Base-by-base conservation (phyloP, 2,329 filamentous ascomycete species). In the Botrytis deweyae region DNA sequence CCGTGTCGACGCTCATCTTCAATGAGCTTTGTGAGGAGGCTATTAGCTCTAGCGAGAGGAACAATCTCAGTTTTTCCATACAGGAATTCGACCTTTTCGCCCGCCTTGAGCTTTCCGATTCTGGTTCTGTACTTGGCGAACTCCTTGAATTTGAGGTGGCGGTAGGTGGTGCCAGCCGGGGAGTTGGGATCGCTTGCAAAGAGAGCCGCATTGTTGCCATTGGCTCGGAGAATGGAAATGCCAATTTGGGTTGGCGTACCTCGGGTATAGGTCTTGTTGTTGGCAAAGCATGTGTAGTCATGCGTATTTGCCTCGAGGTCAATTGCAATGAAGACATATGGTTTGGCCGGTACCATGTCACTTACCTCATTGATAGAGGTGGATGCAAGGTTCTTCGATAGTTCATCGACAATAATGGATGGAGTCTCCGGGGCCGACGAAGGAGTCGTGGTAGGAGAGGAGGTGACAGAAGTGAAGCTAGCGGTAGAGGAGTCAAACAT, bases 261-360 rank as follows among this genome's bases (percentile, higher is more conserved):
- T 3, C 66, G 33, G 1, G 65, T 25, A 5, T 36, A 49, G 0
- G 12, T 22, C 3, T 29, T 9, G 4, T 44, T 44, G 2, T 29
- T 46, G 0, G 29, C 20, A 18, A 16, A 58, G 3, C n/a, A 42
- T 10, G 52, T 29, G 7, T 20, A 69, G 0, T 20, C 9, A 14
- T 62, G 29, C 6, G 64, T 69, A 4, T 65, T 72, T 2, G 63
- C 63, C n/a, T 72, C 71, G 10, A 72, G 20, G 12, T 72, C 71
- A 12, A 72, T 44, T 2, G 71, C 22, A 1, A 72, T n/a, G 22
- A 67, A 72, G 1, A 72, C 64, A 22, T 52, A 64, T 16, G 33
- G 25, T 1, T 66, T 66, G n/a, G 12, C 20, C 5, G 64, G 64
- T 5, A 0, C 25, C 20, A 8, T 9, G 7, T 29, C 8, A 2